Conservation (phyloP, 139 green algal genomes). For the Chlamydomonas asymmetrica region DNA sequence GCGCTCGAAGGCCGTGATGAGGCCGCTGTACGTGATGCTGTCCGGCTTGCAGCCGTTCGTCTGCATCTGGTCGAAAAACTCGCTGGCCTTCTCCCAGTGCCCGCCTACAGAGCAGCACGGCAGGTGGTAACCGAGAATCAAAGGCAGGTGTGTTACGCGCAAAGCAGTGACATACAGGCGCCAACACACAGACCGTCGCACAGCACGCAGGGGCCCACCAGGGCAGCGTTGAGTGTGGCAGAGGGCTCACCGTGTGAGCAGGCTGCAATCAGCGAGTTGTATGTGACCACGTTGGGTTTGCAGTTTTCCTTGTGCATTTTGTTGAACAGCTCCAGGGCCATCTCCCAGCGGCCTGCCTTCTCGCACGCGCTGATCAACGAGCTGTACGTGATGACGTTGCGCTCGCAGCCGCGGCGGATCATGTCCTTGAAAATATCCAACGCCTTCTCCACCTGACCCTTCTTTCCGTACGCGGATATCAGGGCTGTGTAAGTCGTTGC, state of each 20-base stretch:
- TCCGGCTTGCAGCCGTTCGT: conserved; percentile 69
- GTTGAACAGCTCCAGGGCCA: conserved; percentile 73
- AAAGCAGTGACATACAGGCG: too few relatives aligned
- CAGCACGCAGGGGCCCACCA: background rate
- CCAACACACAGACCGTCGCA: background rate
- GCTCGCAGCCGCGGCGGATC: conserved; percentile 61
- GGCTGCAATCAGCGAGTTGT: conserved; percentile 86
- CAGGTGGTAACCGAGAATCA: too few relatives aligned
- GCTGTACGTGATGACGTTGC: conserved; percentile 79
- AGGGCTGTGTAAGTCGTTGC: conserved; percentile 87
- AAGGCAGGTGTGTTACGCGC: too few relatives aligned
- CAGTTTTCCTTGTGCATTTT: conserved; percentile 71
- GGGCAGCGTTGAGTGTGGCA: background rate
- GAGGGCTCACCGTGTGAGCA: conserved; percentile 57
- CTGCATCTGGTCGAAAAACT: conserved; percentile 81
- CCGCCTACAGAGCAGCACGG: conserved; percentile 44
- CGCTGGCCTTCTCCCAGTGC: conserved; percentile 76
- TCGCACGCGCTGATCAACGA: conserved; percentile 61
- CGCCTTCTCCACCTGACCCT: conserved; percentile 66
- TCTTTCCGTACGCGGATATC: conserved; percentile 81
- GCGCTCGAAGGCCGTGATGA: conserved; percentile 70
- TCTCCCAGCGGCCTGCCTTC: conserved; percentile 63
- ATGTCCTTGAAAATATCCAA: conserved; percentile 78
- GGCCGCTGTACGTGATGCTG: conserved; percentile 72
- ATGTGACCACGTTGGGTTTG: conserved; percentile 85